phyloP scores from a whole-genome alignment of 345 rosid species.

The Raphanus sativus region DNA sequence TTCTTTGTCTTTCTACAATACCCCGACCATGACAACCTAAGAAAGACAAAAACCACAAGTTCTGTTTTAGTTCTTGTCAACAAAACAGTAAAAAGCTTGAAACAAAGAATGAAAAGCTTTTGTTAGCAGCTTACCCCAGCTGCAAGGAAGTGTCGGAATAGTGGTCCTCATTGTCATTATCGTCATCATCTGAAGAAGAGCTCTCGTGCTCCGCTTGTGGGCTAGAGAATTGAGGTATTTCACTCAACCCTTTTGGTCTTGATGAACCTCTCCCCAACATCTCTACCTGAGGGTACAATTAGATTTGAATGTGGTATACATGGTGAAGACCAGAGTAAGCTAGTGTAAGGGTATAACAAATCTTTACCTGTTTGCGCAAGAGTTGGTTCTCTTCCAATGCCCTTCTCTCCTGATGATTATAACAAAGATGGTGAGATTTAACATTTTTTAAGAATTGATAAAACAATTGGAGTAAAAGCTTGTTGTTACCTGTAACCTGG shows the following conservation, averaged over 20 bases:
- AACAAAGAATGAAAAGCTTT: slow-evolving; percentile 25
- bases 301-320: background rate
- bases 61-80: background rate
- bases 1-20: slow-evolving; percentile 23
- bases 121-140: slow-evolving; percentile 31
- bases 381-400: slow-evolving; percentile 37
- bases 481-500: slow-evolving; percentile 31
- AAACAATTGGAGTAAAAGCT: background rate
- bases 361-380: slow-evolving; percentile 38
- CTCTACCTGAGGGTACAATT: slow-evolving; percentile 18
- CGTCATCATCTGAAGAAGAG: slow-evolving; percentile 33
- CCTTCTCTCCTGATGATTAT: slow-evolving; percentile 22
- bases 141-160: slow-evolving; percentile 42
- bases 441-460: background rate
- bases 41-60: background rate
- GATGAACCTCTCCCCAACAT: slow-evolving; percentile 31
- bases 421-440: background rate
- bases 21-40: slow-evolving; percentile 25
- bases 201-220: slow-evolving; percentile 27
- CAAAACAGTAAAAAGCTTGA: background rate
- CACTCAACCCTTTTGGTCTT: slow-evolving; percentile 14
- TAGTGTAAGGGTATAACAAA: background rate
- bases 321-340: background rate
- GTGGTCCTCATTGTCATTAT: slow-evolving; percentile 20
- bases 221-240: slow-evolving; percentile 23